Conservation (phyloP, 192 early-diverging fungal species). For the Allomyces arbusculus region DNA sequence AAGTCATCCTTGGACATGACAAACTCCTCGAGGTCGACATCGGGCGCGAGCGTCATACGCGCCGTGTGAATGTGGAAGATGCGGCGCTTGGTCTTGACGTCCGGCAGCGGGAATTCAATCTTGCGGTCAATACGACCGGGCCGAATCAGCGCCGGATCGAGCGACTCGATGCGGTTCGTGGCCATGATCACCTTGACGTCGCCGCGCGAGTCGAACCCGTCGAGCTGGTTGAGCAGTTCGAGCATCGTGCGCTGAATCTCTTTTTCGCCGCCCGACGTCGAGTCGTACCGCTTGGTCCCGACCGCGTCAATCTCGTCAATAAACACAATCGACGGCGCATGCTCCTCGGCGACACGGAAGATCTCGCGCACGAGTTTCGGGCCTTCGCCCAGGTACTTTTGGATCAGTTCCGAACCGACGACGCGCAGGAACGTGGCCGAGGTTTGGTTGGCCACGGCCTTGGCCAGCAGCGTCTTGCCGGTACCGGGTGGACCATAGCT, state of each 20-base stretch:
- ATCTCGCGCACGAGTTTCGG: conserved; percentile 94
- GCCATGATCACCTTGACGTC: conserved; percentile 99
- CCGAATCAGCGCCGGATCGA: conserved; percentile 92
- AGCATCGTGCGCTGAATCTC: conserved; percentile 97
- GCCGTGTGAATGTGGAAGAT: conserved; percentile 92
- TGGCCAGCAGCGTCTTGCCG: conserved; percentile 85
- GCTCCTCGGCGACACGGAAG: conserved; percentile 90
- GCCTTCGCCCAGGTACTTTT: conserved; percentile 97
- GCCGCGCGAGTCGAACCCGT: conserved; percentile 86
- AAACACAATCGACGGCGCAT: conserved; percentile 93
- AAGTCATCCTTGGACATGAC: conserved; percentile 99
- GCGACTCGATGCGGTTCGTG: conserved; percentile 89
- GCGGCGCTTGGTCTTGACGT: conserved; percentile 88
- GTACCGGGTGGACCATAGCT: conserved; percentile 2
- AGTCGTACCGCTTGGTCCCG: conserved; percentile 92
- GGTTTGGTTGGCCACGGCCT: conserved; percentile 96
- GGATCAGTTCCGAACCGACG: conserved; percentile 91
- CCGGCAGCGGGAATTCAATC: conserved; percentile 96
- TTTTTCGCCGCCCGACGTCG: conserved; percentile 79
- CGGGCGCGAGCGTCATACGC: conserved; percentile 83
- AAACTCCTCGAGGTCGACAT: conserved; percentile 96
- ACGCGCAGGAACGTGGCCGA: conserved; percentile 94
- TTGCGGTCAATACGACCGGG: conserved; percentile 96
- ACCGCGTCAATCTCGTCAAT: conserved; percentile 99
- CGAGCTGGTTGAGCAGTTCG: conserved; percentile 91